Percentiles rank a stretch among this genome's conserved stretches.
phyloP scores from a whole-genome alignment of 768 basidiomycete genomes.

The Tricholoma flavovirens region DNA sequence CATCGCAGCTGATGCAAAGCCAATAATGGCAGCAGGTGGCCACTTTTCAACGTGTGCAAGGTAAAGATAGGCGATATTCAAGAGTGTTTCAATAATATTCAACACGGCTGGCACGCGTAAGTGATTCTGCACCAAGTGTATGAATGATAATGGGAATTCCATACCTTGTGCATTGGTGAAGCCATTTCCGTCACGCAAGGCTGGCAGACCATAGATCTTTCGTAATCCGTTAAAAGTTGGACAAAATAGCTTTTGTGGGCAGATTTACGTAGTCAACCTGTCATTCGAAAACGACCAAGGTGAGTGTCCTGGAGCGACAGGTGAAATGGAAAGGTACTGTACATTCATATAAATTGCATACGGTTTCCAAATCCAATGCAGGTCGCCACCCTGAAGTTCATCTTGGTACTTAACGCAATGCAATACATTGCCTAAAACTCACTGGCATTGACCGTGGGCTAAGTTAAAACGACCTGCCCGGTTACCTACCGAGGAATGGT shows the following conservation, averaged over 20 bases:
- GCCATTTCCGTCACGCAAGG: conserved; percentile 61
- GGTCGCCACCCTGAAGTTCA: conserved; percentile 59
- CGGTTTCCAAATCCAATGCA: conserved; percentile 90
- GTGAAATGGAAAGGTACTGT: conserved; percentile 21
- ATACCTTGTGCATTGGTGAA: conserved; percentile 84
- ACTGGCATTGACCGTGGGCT: conserved; percentile 80
- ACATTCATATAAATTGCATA: conserved; percentile 76
- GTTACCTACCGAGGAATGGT: neutral
- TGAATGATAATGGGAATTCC: conserved; percentile 15
- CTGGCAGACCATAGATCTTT: conserved; percentile 69
- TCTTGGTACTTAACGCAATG: neutral
- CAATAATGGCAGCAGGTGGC: conserved; percentile 67
- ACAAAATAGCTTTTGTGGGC: neutral
- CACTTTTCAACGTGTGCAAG: conserved; percentile 56
- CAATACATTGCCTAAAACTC: conserved; percentile 1
- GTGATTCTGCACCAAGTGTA: neutral
- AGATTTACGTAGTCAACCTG: conserved; percentile 32
- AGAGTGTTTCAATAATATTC: conserved; percentile 72
- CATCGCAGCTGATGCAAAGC: conserved; percentile 68
- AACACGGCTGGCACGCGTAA: conserved; percentile 50
- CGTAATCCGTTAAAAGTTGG: neutral
- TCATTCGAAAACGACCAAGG: neutral
- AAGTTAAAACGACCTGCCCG: neutral
- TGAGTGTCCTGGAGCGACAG: conserved; percentile 13
- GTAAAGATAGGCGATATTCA: conserved; percentile 75